Base-by-base conservation (phyloP, 176 grass and related monocot genomes). In the Coix lacrymajobi region DNA sequence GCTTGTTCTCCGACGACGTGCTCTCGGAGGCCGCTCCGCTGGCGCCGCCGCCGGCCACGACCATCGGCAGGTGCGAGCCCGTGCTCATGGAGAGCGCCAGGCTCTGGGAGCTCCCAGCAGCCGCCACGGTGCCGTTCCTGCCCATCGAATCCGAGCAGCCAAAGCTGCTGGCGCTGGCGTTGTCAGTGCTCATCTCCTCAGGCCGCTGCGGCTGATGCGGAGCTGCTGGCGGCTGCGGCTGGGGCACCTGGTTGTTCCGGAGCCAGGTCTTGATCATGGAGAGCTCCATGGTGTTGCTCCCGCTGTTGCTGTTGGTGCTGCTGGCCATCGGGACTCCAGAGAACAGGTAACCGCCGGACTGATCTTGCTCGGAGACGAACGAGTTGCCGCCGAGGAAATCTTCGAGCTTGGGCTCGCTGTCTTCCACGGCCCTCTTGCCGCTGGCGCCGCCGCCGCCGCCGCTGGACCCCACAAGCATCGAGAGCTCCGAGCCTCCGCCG, bases 221-320 rank as follows among this genome's bases (percentile, higher is more conserved):
- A 3, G 45, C 25, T 29, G 39, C 11, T 7, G 63, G 85, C 8
- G 62, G 66, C 40, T 63, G 86, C 46, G 33, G 48, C 26, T 80
- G 82, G 29, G 73, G 61, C 3, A 81, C 34, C 41, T 89, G 89
- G 41, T 94, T 92, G 87, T 92, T 92, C 58, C 89, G 84, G 49
- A 99, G 75, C 96, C 96, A 99, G 15, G 91, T 96, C 77, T 99
- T 96, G 83, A 99, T 96, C 93, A 94, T 90, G 38, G 91, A 93
- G 31, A 99, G 80, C 48, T 94, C 96, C 36, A 99, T 99, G 41
- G 91, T 85, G 78, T 87, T 96, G 87, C 76, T 85, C 39, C 85
- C 65, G 40, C 70, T 87, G 44, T 83, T 76, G 44, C 83, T 87
- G 73, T 26, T 87, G 14, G 73, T 80, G 57, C 33, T 86, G 57